Evolutionary conservation across 768 basidiomycete genomes (phyloP).

Genomic region (Amanita phalloides): DNA sequence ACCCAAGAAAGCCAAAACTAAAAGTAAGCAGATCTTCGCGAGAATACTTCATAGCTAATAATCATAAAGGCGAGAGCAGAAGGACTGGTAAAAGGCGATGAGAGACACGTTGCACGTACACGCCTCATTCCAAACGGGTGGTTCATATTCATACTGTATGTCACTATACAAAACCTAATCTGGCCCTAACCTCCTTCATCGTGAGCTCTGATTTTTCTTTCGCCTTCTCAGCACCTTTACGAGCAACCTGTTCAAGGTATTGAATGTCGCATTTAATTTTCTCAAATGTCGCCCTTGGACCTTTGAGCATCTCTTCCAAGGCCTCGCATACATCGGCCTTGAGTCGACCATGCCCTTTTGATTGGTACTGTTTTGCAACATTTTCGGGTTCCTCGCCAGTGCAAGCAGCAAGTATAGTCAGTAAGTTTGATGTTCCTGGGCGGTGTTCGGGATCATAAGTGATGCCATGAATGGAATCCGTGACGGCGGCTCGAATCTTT

Average conservation of each 20-base stretch:
- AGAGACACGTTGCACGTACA: neutral
- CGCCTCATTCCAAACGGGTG: neutral
- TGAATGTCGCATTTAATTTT: slow-evolving; percentile 45
- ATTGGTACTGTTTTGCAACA: slow-evolving; percentile 41
- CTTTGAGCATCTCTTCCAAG: slow-evolving; percentile 53
- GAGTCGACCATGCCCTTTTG: slow-evolving; percentile 50
- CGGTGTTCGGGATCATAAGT: slow-evolving; percentile 74
- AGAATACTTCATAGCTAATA: neutral
- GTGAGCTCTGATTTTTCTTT: slow-evolving; percentile 48
- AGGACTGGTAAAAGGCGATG: slow-evolving; percentile 6
- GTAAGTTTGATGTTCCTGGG: slow-evolving; percentile 76
- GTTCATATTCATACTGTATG: neutral
- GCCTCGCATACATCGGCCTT: slow-evolving; percentile 71
- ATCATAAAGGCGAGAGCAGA: slow-evolving; percentile 2
- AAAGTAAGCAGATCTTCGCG: slow-evolving; percentile 32
- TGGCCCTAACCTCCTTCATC: slow-evolving; percentile 54
- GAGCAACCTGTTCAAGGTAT: slow-evolving; percentile 54
- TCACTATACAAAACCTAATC: slow-evolving; percentile 39
- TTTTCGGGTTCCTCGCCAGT: slow-evolving; percentile 30
- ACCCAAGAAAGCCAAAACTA: slow-evolving; percentile 68
- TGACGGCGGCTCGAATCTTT: slow-evolving; percentile 77
- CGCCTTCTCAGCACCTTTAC: slow-evolving; percentile 54
- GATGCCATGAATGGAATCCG: slow-evolving; percentile 68
- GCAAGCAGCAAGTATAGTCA: slow-evolving; percentile 74
- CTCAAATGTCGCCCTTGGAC: slow-evolving; percentile 62